Base-by-base conservation (phyloP, 768 basidiomycete species). In the Fibroporia radiculosa region DNA sequence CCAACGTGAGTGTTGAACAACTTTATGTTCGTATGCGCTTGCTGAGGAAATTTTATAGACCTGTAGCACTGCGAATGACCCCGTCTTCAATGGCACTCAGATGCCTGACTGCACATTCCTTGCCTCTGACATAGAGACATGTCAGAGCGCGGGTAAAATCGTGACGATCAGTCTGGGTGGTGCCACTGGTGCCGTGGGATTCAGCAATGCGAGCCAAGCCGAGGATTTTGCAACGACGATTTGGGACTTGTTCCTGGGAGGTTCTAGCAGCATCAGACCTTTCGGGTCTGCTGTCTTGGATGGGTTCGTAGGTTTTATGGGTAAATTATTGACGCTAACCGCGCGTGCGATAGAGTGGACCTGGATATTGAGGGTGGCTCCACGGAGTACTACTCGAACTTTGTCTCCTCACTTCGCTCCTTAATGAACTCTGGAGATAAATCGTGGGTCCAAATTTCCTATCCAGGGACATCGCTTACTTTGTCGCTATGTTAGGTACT, bases 361-460 rank as follows among this genome's bases (percentile, higher is more conserved):
- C 68, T 88, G 25, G 84, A 86, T 57, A 82, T 88, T 50, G 84
- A 87, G 62, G 75, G 78, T n/a, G 84, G 84, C 14, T 57, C 56
- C 4, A 55, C 62, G 3, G 34, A 44, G 11, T 50, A 60, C 48
- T 63, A 55, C 47, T 42, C 50, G 4, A 47, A 56, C 10, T 63
- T 65, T 51, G 71, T 83, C 28, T 78, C 70, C 48, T 59, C 67
- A 44, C 72, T 83, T 35, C 72, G 76, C 7, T 70, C 75, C 3
- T 68, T 78, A 28, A 61, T 74, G 22, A 65, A 59, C 40, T 68
- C 70, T 26, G 70, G 73, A 7, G 71, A 67, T 55, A 84, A 82
- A 60, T 66, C 68, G 77, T 80, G 52, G 42, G 62, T 22, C 16
- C 24, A 16, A 39, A 35, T 19, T 42, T 40, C 8, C 18, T 34